Percentiles rank a stretch among this genome's conserved stretches.
Evolutionary conservation across 352 stramenopile genomes (phyloP).

Genomic region (Thraustochytrium striatum): DNA sequence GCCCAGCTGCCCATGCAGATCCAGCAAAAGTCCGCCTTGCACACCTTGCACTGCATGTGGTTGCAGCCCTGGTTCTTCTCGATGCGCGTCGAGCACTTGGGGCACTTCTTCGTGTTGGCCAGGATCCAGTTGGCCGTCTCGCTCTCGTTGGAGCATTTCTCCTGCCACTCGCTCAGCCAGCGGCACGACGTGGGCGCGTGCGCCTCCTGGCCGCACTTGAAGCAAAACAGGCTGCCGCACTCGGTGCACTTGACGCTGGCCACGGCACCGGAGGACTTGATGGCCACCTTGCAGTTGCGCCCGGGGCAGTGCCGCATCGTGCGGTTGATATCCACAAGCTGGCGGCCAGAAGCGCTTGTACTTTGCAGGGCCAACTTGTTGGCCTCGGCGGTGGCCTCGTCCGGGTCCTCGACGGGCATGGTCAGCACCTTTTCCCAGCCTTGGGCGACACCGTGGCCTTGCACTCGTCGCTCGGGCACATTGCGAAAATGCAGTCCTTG

Average conservation of each 20-base stretch:
- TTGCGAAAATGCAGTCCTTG: slow-evolving; percentile 83
- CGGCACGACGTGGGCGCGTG: slow-evolving; percentile 88
- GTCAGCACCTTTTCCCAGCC: slow-evolving; percentile 59
- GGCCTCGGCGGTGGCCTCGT: slow-evolving; percentile 74
- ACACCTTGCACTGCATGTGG: slow-evolving; percentile 93
- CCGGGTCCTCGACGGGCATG: background rate
- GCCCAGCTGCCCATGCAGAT: slow-evolving; percentile 61
- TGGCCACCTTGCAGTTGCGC: slow-evolving; percentile 88
- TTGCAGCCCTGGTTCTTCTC: slow-evolving; percentile 99
- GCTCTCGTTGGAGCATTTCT: slow-evolving; percentile 95
- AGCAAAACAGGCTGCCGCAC: slow-evolving; percentile 66
- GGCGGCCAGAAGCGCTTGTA: slow-evolving; percentile 83
- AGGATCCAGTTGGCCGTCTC: slow-evolving; percentile 99
- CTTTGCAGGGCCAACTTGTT: slow-evolving; percentile 72
- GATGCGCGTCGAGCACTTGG: slow-evolving; percentile 95
- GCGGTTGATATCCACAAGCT: slow-evolving; percentile 97
- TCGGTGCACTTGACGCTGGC: slow-evolving; percentile 58
- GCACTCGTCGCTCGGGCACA: slow-evolving; percentile 89
- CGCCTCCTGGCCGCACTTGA: slow-evolving; percentile 90
- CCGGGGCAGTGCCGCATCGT: slow-evolving; percentile 94
- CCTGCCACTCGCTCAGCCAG: slow-evolving; percentile 84
- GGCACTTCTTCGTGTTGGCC: slow-evolving; percentile 98
- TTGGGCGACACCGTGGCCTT: slow-evolving; percentile 76
- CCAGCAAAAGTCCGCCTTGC: slow-evolving; percentile 97
- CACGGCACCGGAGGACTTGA: slow-evolving; percentile 21